Conservation (phyloP, 208 protist species). For the Trypanosoma scelopori region DNA sequence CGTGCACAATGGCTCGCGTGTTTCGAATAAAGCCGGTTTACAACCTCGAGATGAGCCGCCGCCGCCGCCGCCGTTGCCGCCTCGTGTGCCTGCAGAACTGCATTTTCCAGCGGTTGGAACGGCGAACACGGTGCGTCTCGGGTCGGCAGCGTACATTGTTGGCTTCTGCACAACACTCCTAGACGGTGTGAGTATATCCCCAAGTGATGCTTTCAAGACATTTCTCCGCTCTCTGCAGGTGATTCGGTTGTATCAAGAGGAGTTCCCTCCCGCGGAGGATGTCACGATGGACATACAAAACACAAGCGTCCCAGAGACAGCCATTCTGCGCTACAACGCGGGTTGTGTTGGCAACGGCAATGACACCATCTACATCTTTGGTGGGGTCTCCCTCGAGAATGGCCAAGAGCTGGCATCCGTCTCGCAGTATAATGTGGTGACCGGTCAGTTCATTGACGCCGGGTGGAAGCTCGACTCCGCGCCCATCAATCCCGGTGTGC, state of each 20-base stretch:
- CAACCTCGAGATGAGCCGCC: not conserved
- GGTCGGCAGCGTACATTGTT: constrained; percentile 33
- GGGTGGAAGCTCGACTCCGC: constrained; percentile 31
- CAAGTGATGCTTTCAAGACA: not conserved
- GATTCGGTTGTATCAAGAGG: constrained; percentile 23
- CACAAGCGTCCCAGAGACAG: constrained; percentile 9
- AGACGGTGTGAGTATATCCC: constrained; percentile 5
- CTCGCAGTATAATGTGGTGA: constrained; percentile 40
- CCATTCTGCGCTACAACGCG: constrained; percentile 27
- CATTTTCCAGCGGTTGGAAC: constrained; percentile 34
- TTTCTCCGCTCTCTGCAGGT: constrained; percentile 29
- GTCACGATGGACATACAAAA: constrained; percentile 24
- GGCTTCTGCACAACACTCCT: constrained; percentile 46
- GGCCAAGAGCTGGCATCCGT: constrained; percentile 24
- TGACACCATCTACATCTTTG: constrained; percentile 35
- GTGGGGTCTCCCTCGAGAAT: constrained; percentile 25
- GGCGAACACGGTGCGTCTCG: constrained; percentile 33
- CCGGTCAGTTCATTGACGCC: constrained; percentile 39
- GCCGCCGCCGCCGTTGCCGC: constrained; percentile 11
- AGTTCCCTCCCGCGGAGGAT: constrained; percentile 25
- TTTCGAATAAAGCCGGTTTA: not conserved
- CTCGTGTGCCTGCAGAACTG: constrained; percentile 16
- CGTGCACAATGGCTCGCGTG: constrained; percentile 4
- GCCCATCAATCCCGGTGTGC: constrained; percentile 30
- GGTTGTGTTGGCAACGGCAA: constrained; percentile 28